Evolutionary conservation across 306 rosid genomes (phyloP), one percentile per base, ranked within the genome.

Genomic region (Lupinus albus): DNA sequence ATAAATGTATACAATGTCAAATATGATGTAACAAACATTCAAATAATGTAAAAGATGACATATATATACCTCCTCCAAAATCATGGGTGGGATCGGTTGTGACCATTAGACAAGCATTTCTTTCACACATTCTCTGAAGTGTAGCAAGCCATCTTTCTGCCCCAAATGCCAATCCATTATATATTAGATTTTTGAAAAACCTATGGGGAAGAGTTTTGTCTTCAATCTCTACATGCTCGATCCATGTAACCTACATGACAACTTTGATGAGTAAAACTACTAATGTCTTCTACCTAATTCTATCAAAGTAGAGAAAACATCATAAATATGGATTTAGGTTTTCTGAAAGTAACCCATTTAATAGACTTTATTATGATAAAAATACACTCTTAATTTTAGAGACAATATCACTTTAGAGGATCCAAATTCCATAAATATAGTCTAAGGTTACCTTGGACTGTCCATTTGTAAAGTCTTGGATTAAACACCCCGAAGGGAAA

Each of bases 381-480:
- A 25, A 25, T 25, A 4, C 1, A 25, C 30, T 25, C 4, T 25
- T 25, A 3, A 25, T 25, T 25, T 25, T 25, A 25, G 30, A 25
- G 30, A 25, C 30, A 25, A 25, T 21, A 21, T 25, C 30, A 25
- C 4, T 25, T 25, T 25, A 25, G 30, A 25, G 1, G 30, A 25
- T 25, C 30, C 4, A 25, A 25, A 25, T 9, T 56, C 8, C 2
- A 8, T 11, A 36, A 36, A 36, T 7, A 36, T 47, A 32, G 11
- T 14, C 49, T 52, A 39, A 49, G 13, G 15, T 52, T 32, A 89
- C 97, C 88, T 87, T 86, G 68, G 98, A 87, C 46, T 92, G 89
- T 30, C 98, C 98, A 75, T 87, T 92, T 41, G 98, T 95, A 96
- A 92, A 72, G 80, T 89, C 98, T 72, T 84, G 93, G 56, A 92